These are phyloP conservation scores for Colletotrichum abscissum DNA, from an alignment of 2,329 filamentous ascomycete genomes.

Conservation along the genomic window DNA sequence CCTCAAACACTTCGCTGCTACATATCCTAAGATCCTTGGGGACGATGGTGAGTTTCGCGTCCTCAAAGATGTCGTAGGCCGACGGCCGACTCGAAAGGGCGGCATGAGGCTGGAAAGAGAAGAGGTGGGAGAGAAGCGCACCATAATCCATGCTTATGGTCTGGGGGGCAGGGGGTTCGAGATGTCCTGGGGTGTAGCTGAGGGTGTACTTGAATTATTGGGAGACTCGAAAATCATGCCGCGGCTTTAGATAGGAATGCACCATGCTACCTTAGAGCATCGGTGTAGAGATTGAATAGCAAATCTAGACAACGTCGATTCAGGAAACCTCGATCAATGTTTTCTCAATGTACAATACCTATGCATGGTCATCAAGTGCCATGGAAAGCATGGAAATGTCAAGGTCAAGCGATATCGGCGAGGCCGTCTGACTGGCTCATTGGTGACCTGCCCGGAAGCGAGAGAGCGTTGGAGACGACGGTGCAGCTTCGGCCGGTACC, in stretches of 20 bases:
- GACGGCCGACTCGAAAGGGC: constrained; percentile 57
- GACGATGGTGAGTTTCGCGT: constrained; percentile 44
- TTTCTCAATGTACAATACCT: neutral
- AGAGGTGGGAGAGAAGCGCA: constrained; percentile 40
- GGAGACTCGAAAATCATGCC: neutral
- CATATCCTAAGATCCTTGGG: constrained; percentile 47
- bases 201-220: constrained; percentile 57
- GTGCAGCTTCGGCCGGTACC: constrained; percentile 14
- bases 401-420: neutral
- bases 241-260: neutral
- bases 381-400: neutral
- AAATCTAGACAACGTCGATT: neutral
- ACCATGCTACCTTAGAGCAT: neutral
- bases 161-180: constrained; percentile 72
- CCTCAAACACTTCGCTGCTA: constrained; percentile 51
- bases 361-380: neutral
- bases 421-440: neutral
- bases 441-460: neutral
- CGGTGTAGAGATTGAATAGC: neutral
- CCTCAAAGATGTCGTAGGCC: constrained; percentile 57
- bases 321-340: neutral
- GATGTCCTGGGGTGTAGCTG: constrained; percentile 69
- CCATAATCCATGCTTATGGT: constrained; percentile 66
- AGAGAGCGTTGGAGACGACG: neutral
- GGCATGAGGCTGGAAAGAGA: constrained; percentile 67